Evolutionary conservation across 768 basidiomycete species (phyloP).

Genomic region (Lentinula guzmanii): DNA sequence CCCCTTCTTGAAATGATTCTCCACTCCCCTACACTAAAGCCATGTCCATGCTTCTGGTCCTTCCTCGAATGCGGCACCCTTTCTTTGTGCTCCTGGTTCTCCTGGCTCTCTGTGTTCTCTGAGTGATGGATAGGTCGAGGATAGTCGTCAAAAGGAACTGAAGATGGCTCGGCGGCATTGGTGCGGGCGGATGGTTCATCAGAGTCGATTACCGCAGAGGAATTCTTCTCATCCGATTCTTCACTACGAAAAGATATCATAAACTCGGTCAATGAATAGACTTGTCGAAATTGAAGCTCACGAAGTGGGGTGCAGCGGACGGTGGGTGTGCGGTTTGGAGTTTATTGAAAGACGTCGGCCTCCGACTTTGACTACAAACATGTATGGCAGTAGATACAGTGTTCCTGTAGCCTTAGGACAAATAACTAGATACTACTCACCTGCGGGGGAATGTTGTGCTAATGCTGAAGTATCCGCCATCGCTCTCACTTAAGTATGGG

Average conservation of each 20-base stretch:
- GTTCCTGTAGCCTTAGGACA: not conserved
- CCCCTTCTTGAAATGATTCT: not conserved
- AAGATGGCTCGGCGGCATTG: not conserved
- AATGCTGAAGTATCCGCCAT: not conserved
- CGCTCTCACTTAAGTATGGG: no score
- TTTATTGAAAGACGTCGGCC: constrained; percentile 1
- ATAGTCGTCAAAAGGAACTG: not conserved
- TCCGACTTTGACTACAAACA: not conserved
- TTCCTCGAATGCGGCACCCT: not conserved
- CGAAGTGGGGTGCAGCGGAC: not conserved
- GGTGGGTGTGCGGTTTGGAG: not conserved
- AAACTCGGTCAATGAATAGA: not conserved
- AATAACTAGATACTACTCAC: not conserved
- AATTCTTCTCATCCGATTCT: not conserved
- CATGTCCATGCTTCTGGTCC: not conserved
- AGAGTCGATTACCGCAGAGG: not conserved
- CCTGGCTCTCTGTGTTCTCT: no score
- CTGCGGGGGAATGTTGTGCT: not conserved
- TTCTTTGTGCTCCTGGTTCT: not conserved
- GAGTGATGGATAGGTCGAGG: not conserved
- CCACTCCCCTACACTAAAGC: not conserved
- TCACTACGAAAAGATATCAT: not conserved
- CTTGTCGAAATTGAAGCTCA: not conserved
- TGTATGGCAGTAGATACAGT: no score
- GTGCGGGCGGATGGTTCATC: not conserved